Evolutionary conservation across 1,284 basidiomycete genomes (phyloP).

Genomic region (Boletellus deceptivus): DNA sequence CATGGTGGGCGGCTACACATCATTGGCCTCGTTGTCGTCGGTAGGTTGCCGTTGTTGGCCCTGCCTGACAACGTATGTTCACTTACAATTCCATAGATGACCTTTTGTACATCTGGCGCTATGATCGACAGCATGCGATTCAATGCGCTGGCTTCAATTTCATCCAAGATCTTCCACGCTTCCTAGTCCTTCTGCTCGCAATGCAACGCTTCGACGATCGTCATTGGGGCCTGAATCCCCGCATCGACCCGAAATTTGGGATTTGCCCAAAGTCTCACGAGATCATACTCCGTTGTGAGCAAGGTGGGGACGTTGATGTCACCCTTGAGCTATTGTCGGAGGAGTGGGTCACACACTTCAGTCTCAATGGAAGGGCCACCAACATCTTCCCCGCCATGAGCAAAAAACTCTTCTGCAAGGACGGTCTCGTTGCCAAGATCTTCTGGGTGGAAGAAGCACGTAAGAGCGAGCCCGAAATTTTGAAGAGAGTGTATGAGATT

Average conservation of each 20-base stretch:
- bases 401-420: not conserved
- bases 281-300: not conserved
- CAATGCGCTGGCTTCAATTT: not conserved
- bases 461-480: conserved; percentile 11
- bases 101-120: not conserved
- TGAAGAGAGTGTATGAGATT: conserved; percentile 7
- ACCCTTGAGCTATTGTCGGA: not conserved
- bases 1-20: not conserved
- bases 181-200: conserved; percentile 30
- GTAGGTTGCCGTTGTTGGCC: not conserved
- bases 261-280: not conserved
- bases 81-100: not conserved
- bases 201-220: conserved; percentile 29
- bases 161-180: conserved; percentile 30
- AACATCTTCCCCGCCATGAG: conserved; percentile 4
- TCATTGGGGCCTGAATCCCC: conserved; percentile 26
- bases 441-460: conserved; percentile 19
- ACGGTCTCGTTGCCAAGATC: conserved; percentile 13
- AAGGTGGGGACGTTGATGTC: not conserved
- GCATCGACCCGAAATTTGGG: not conserved
- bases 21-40: not conserved
- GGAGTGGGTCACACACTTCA: conserved; percentile 3
- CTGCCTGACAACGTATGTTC: too few relatives aligned
- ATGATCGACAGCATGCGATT: not conserved
- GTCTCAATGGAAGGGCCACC: conserved; percentile 12